Evolutionary conservation across 495 filamentous ascomycete species (phyloP), one percentile per base, ranked within the genome.

Genomic region (Penicillium pulvis): DNA sequence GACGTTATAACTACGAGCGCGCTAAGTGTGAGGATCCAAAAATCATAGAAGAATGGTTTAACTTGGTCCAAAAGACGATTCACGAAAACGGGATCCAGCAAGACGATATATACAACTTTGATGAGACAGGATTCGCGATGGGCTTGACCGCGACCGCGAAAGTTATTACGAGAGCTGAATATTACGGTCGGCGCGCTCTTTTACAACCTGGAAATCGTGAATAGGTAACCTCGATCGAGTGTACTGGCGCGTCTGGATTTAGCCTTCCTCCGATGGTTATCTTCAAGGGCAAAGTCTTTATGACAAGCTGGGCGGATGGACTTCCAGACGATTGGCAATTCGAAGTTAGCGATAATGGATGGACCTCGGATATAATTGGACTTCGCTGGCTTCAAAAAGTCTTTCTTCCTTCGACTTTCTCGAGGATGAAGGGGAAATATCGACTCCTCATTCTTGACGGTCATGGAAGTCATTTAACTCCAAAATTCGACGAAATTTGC

Each of bases 1-100:
- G 57, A 60, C 51, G 51, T 19, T 53, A 67, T 70, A 55, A 78
- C 64, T 65, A 72, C 55, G 55, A 77, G 59, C 65, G 67, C 53
- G 66, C 64, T 43, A 53, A 68, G 52, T 70, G 64, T 48, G 69
- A 80, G 70, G 69, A 79, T 70, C 69, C 65, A 44, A 57, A 68
- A 42, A 49, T 70, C 36, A 70, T 74, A 51, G 16, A 42, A 11
- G 61, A 31, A 12, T 78, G 61, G 71, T 79, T 80, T 62, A 47
- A 49, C 39, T 66, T 72, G 47, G 60, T 77, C 55, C 33, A 46
- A 52, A 69, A 78, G 45, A 71, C 60, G 44, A 68, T 66, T 23
- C 60, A 24, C 5, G 11, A 49, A 7, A 49, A 9, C 68, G 76
- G 56, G 69, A 79, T 67, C 49, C 16, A 66, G 8, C 8, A 39